phyloP scores from a whole-genome alignment of 2,329 filamentous ascomycete genomes.

The Aureobasidium sp. region DNA sequence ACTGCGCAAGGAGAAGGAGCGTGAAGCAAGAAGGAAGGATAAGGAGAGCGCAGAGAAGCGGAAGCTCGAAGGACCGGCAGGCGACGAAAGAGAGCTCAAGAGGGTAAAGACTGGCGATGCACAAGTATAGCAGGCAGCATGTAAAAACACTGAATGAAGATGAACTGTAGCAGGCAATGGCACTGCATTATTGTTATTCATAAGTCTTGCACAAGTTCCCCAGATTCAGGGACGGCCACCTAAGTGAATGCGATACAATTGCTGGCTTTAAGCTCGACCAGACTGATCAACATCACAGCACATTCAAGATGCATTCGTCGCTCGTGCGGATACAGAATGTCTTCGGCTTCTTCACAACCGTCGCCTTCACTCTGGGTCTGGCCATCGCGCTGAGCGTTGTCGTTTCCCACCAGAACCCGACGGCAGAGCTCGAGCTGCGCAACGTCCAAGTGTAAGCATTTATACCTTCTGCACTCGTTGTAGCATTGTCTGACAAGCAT shows the following conservation, averaged over 20 bases:
- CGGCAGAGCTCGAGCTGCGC: constrained; percentile 54
- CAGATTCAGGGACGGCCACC: constrained; percentile 1
- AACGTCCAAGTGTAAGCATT: constrained; percentile 74
- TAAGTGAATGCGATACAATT: background rate
- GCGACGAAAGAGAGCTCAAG: constrained; percentile 7
- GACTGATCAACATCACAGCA: background rate
- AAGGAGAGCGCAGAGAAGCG: constrained; percentile 42
- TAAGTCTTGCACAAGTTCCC: background rate
- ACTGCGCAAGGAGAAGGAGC: constrained; percentile 78
- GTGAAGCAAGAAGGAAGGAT: constrained; percentile 42
- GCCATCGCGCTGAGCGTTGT: constrained; percentile 77
- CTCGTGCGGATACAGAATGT: constrained; percentile 80
- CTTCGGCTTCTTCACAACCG: constrained; percentile 97
- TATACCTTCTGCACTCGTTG: background rate
- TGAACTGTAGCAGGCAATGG: background rate
- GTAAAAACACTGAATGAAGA: background rate
- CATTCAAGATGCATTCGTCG: constrained; percentile 68
- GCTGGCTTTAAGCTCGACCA: background rate
- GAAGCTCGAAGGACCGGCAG: constrained; percentile 21
- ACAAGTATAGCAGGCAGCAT: background rate
- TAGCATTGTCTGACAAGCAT: background rate
- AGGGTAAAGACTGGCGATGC: background rate
- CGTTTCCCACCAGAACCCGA: constrained; percentile 59
- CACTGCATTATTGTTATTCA: background rate
- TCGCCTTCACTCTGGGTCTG: constrained; percentile 70